Conservation (phyloP, 176 grass and related monocot genomes). For the Oryza meridionalis region DNA sequence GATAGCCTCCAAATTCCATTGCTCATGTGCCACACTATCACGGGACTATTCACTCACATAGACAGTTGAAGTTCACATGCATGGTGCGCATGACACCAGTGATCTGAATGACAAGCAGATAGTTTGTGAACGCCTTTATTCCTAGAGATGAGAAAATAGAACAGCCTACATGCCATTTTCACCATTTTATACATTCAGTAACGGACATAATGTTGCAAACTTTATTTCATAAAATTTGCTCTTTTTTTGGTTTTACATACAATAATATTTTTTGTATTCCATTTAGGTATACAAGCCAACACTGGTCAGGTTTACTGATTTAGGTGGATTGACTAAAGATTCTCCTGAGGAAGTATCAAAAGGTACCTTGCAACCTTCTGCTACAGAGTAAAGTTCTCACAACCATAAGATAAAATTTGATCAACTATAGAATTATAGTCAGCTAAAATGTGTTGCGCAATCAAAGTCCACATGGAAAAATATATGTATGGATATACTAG, state of each 20-base stretch:
- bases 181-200: background rate
- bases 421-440: background rate
- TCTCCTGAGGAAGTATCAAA: slow-evolving; percentile 75
- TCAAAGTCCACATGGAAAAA: background rate
- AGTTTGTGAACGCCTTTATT: slow-evolving; percentile 3
- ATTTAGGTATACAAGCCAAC: slow-evolving; percentile 93
- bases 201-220: background rate
- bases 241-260: background rate
- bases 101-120: background rate
- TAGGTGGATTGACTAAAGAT: slow-evolving; percentile 74
- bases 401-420: background rate
- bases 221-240: slow-evolving; percentile 28
- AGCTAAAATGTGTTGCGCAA: background rate
- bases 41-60: background rate
- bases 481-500: background rate
- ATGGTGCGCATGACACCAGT: background rate
- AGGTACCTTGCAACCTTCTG: slow-evolving; percentile 53
- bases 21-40: background rate
- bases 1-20: background rate
- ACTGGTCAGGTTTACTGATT: slow-evolving; percentile 79
- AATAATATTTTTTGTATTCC: slow-evolving; percentile 15
- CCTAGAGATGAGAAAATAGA: background rate
- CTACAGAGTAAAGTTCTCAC: slow-evolving; percentile 27
- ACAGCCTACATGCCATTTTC: background rate
- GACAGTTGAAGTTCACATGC: background rate